Conservation (phyloP, 2,329 filamentous ascomycete genomes). For the Aspergillus candidus region DNA sequence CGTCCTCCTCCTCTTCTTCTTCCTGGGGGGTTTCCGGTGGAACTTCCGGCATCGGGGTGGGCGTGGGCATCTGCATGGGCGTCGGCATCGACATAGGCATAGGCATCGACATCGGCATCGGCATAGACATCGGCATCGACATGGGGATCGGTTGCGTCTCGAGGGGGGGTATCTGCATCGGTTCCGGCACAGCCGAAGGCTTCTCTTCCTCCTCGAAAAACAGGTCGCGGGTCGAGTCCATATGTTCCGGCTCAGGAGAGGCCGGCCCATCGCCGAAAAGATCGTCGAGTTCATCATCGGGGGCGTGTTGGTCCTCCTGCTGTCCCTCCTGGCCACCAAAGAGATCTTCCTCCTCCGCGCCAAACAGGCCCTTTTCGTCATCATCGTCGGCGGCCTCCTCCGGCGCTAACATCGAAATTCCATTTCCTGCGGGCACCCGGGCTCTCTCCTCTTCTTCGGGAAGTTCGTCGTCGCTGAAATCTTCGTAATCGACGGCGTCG, state of each 20-base stretch:
- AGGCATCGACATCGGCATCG: too few relatives aligned
- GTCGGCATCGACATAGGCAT: too few relatives aligned
- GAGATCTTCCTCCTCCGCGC: slow-evolving; percentile 36
- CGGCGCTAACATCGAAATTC: slow-evolving; percentile 28
- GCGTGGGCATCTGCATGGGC: too few relatives aligned
- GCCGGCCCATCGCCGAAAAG: slow-evolving; percentile 42
- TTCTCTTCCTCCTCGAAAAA: slow-evolving; percentile 29
- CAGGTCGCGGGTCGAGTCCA: slow-evolving; percentile 26
- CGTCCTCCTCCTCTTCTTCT: slow-evolving; percentile 24
- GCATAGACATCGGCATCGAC: too few relatives aligned
- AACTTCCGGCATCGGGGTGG: too few relatives aligned
- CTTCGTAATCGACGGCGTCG: slow-evolving; percentile 83
- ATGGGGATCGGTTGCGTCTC: too few relatives aligned
- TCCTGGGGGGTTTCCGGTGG: slow-evolving; percentile 3
- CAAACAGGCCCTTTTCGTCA: slow-evolving; percentile 21
- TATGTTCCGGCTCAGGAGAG: slow-evolving; percentile 28
- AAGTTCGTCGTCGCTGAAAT: slow-evolving; percentile 87
- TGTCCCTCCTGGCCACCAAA: slow-evolving; percentile 22
- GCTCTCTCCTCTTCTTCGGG: slow-evolving; percentile 53
- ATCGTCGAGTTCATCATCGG: slow-evolving; percentile 42
- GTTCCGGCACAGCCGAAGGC: slow-evolving; percentile 9
- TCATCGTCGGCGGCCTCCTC: slow-evolving; percentile 47
- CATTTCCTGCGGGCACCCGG: slow-evolving; percentile 33
- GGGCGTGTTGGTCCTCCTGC: slow-evolving; percentile 19
- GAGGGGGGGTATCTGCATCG: slow-evolving; percentile 10